Percentiles rank a stretch among this genome's conserved stretches.
These are phyloP conservation scores for Scytalidium sp. DNA, from an alignment of 2,329 filamentous ascomycete genomes.

Conservation along the genomic window DNA sequence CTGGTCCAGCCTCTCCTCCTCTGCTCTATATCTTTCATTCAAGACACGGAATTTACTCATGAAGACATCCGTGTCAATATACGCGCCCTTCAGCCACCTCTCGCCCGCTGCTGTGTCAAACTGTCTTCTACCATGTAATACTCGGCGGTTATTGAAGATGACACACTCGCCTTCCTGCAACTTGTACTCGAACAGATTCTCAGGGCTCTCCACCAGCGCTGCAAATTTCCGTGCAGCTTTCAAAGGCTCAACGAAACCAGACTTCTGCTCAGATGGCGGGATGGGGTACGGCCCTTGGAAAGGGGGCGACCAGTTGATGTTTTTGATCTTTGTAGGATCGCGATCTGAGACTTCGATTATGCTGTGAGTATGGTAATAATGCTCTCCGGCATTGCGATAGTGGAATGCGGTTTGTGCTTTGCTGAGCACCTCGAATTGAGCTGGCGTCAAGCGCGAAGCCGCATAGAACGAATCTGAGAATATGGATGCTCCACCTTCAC, in stretches of 20 bases:
- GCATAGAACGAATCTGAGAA: slow-evolving; percentile 76
- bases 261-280: slow-evolving; percentile 4
- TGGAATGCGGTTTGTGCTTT: slow-evolving; percentile 54
- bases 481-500: slow-evolving; percentile 76
- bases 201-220: slow-evolving; percentile 50
- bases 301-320: slow-evolving; percentile 71
- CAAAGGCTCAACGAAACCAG: slow-evolving; percentile 38
- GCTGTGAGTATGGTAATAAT: slow-evolving; percentile 57
- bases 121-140: slow-evolving; percentile 77
- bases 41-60: slow-evolving; percentile 42
- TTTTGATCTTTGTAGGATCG: slow-evolving; percentile 1
- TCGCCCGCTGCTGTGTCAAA: slow-evolving; percentile 68
- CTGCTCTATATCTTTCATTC: neutral
- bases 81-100: slow-evolving; percentile 83
- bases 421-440: slow-evolving; percentile 36
- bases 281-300: slow-evolving; percentile 62
- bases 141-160: slow-evolving; percentile 84
- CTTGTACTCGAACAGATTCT: slow-evolving; percentile 66
- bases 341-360: slow-evolving; percentile 42
- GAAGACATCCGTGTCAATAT: slow-evolving; percentile 68
- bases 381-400: slow-evolving; percentile 62
- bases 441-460: slow-evolving; percentile 37
- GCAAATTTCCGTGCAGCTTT: slow-evolving; percentile 54
- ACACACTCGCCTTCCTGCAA: slow-evolving; percentile 82
- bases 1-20: neutral